Base-by-base conservation (phyloP, 2,329 filamentous ascomycete species). In the Pseudogymnoascus sp. region DNA sequence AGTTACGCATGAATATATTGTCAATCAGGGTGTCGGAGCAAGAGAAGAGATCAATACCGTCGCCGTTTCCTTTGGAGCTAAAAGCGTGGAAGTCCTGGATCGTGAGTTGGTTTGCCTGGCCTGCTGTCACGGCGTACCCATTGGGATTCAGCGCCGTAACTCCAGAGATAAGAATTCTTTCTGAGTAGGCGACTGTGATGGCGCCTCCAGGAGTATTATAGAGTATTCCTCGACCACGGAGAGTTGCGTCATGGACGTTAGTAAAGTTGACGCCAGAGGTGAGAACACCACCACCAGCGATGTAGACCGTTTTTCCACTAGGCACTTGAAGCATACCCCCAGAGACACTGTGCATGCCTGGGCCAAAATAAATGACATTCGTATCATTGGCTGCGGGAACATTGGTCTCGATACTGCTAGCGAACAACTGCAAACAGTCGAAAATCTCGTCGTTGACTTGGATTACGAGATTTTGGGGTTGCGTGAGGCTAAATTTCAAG, bases 341-440 rank as follows among this genome's bases (percentile, higher is more conserved):
- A 18, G 38, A 11, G 38, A 42, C 61, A 1, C 64, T 64, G 56
- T 67, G 61, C 43, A 70, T 68, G 0, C 72, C 72, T 1, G 69
- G 70, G 2, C 69, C 71, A 61, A 70, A 73, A 65, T 71, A 74
- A 21, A 69, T 49, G 9, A 69, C 66, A 14, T 62, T 49, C 1
- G 66, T 64, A 14, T 68, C 65, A 5, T 65, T 43, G 25, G 43
- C 23, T 18, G 63, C 61, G 0, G 66, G 64, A 3, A 53, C 37
- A 42, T 18, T 18, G 38, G 38, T 42, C 16, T 42, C 38, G 38
- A 42, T 18, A 18, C 38, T 42, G 6, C 38, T 16, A 18, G 38
- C 38, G 16, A 42, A 18, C 38, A 42, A 11, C 38, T 42, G 38
- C 3, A 42, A 18, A 11, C 38, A 42, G 38, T 42, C 38, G 38